Conservation (phyloP, 768 basidiomycete species). For the Tephrocybe sp. region DNA sequence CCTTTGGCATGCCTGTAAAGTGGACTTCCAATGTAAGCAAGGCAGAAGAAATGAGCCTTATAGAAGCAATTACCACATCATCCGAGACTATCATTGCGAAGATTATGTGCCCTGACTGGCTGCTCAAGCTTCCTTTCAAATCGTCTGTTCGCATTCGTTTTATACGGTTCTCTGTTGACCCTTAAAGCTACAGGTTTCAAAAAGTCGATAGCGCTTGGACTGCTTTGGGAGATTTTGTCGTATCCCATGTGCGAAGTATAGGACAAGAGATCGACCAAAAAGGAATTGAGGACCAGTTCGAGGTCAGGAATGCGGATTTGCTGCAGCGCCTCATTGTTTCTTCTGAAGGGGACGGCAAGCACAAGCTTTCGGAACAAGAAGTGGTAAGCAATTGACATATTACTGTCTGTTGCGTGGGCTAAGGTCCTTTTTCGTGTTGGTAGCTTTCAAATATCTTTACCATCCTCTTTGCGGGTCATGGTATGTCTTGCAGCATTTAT, state of each 20-base stretch:
- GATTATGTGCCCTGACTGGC: conserved; percentile 21
- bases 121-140: conserved; percentile 22
- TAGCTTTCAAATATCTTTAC: conserved; percentile 24
- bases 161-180: background rate
- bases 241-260: conserved; percentile 2
- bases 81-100: conserved; percentile 15
- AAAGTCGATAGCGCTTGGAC: conserved; percentile 12
- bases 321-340: conserved; percentile 19
- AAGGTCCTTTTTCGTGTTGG: background rate
- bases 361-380: conserved; percentile 19
- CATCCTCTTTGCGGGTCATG: conserved; percentile 25
- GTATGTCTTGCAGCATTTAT: conserved; percentile 6
- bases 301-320: conserved; percentile 9
- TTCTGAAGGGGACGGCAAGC: conserved; percentile 15
- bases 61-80: conserved; percentile 10
- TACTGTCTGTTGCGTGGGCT: background rate
- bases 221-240: background rate
- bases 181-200: conserved; percentile 13
- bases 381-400: conserved; percentile 13
- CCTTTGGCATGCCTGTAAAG: conserved; percentile 20
- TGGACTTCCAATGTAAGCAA: conserved; percentile 12
- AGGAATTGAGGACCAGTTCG: background rate
- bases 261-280: conserved; percentile 10
- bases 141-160: conserved; percentile 8
- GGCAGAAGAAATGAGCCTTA: conserved; percentile 6